Evolutionary conservation across 2,329 filamentous ascomycete genomes (phyloP), one percentile per base, ranked within the genome.

Genomic region (Aureobasidium pullulans): DNA sequence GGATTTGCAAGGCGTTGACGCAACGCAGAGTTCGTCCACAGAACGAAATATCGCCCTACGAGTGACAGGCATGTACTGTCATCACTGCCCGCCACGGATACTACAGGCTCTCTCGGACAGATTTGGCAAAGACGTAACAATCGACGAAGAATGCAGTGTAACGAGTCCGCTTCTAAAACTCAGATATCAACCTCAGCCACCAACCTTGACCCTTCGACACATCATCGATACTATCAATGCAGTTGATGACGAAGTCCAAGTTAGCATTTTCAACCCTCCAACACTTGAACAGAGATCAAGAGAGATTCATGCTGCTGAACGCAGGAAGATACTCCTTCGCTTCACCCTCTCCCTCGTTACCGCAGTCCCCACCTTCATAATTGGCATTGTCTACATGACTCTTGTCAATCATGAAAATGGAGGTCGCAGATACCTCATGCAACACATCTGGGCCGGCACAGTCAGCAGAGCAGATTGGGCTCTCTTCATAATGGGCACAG

Each of bases 381-480:
- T 96, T 40, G 92, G 93, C 3, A 89, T 96, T 57, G 85, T 96
- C 1, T 96, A 90, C 75, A 96, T 96, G 92, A 90, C 83, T 62
- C 79, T 96, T 1, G 80, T 96, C 0, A 77, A 86, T 0, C 71
- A 78, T 3, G 72, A 78, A 1, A 81, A 91, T 64, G 64, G 72
- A 0, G 78, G 79, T 11, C 84, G 85, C 60, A 76, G 77, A 62
- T 90, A 83, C 65, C 74, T 95, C 46, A 91, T 90, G 82, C 70
- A 80, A 62, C 83, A 85, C 0, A 86, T 90, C 77, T 82, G 80
- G 64, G 84, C 82, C 3, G 89, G 90, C 0, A 48, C 11, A 6
- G 85, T 92, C 57, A 89, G 83, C 64, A 84, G 90, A 23, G 80
- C 87, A 6, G 89, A 93, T 71, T 88, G 93, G 76, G 83, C 88